These are phyloP conservation scores for Phlebopus sp. DNA, from an alignment of 1,284 basidiomycete species.

Conservation along the genomic window DNA sequence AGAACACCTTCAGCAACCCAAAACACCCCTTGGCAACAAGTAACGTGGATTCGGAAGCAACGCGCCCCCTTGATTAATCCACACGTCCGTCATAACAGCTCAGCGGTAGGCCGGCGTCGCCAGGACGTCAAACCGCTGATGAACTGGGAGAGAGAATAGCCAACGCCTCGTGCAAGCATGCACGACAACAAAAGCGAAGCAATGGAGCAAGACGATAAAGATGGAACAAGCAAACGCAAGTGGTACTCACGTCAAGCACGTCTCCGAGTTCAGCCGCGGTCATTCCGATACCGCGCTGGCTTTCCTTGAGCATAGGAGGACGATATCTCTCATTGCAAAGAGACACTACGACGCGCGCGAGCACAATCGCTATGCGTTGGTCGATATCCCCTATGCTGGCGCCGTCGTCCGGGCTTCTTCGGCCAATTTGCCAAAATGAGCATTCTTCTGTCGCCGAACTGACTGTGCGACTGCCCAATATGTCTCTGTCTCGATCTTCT, in stretches of 20 bases:
- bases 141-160: background rate
- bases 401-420: constrained; percentile 1
- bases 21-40: constrained; percentile 6
- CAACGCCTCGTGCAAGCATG: background rate
- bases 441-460: constrained; percentile 3
- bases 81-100: no score
- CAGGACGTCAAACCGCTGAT: background rate
- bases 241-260: constrained; percentile 40
- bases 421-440: background rate
- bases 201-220: background rate
- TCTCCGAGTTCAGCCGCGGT: constrained; percentile 34
- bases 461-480: constrained; percentile 14
- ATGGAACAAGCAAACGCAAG: background rate
- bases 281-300: constrained; percentile 18
- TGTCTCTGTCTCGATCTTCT: constrained; percentile 5
- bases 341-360: constrained; percentile 22
- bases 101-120: background rate
- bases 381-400: constrained; percentile 5
- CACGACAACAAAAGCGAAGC: background rate
- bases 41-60: background rate
- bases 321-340: constrained; percentile 24
- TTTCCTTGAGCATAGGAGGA: constrained; percentile 2
- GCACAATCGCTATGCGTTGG: constrained; percentile 13
- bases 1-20: constrained; percentile 5
- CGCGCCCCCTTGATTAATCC: constrained; percentile 1